Evolutionary conservation across 2,329 filamentous ascomycete species (phyloP).

Genomic region (Sporothrix sp.): DNA sequence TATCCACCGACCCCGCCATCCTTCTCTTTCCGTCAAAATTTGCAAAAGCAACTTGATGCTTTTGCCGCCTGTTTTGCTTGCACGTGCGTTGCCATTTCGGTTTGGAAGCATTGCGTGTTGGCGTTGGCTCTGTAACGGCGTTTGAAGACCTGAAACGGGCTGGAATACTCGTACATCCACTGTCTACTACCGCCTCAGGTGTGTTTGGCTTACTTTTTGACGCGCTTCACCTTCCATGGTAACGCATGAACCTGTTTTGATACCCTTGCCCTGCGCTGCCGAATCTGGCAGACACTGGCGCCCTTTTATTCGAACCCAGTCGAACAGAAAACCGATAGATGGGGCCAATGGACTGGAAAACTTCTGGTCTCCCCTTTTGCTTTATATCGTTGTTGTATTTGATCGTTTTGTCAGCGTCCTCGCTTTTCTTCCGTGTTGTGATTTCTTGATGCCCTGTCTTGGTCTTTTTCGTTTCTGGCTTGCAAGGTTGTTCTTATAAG

Average conservation of each 20-base stretch:
- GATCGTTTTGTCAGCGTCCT: not conserved
- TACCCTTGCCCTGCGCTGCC: not conserved
- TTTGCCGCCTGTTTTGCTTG: slow-evolving; percentile 19
- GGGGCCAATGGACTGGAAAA: too few relatives aligned
- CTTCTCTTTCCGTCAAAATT: not conserved
- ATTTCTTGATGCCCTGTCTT: not conserved
- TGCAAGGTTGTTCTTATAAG: not conserved
- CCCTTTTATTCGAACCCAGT: too few relatives aligned
- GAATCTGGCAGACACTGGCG: too few relatives aligned
- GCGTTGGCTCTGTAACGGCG: slow-evolving; percentile 16
- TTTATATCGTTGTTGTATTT: not conserved
- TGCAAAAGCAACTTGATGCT: not conserved
- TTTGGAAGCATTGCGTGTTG: slow-evolving; percentile 18
- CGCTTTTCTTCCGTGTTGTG: not conserved
- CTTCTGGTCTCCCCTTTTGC: not conserved
- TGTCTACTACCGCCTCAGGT: not conserved
- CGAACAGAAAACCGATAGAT: too few relatives aligned
- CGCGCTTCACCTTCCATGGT: not conserved
- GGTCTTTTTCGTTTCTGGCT: not conserved
- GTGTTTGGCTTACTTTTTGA: not conserved
- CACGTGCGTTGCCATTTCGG: not conserved
- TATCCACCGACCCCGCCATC: too few relatives aligned
- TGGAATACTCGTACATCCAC: not conserved
- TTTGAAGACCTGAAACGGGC: too few relatives aligned
- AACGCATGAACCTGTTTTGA: not conserved